Base-by-base conservation (phyloP, 257 asterid genomes). In the Lantana camara region DNA sequence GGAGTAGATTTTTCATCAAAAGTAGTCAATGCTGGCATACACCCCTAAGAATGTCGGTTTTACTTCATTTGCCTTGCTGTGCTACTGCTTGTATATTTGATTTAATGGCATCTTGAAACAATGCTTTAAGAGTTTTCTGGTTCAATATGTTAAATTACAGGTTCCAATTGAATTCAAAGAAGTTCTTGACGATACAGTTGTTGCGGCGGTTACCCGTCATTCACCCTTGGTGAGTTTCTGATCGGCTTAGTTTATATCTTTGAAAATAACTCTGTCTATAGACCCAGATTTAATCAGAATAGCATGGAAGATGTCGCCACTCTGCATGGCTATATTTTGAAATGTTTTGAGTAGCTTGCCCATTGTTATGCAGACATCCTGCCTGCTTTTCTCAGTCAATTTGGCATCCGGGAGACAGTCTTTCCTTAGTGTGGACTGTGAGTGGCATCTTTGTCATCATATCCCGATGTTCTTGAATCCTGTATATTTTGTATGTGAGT, bases 111-210 rank as follows among this genome's bases (percentile, higher is more conserved):
- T 48, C 35, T 53, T 60, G 21, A 48, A 73, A 46, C 50, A 59
- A 35, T 61, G 68, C 51, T 56, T 35, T n/a, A 45, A 55, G 48
- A 47, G 32, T 32, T 21, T 7, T n/a, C 1, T 70, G 45, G 64
- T 69, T 55, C 56, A 59, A 60, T 67, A 37, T 75, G 62, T 38
- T 57, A 40, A 57, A 75, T 38, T 49, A 73, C 79, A 94, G 99
- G 97, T 94, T 80, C 97, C 99, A 48, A 83, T 70, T 62, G 99
- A 90, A 70, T 83, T 94, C 76, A 90, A 85, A 84, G 91, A 81
- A 73, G 95, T 84, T 73, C 90, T 94, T 69, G 99, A 94, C 81
- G 82, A 86, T 80, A 84, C 97, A 14, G 89, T 90, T 78, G 91
- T 94, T 71, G 82, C 89, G 45, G 88, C 95, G 51, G 80, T 94